These are phyloP conservation scores for Scytalidium lignicola DNA, from an alignment of 2,329 filamentous ascomycete species.

Conservation along the genomic window DNA sequence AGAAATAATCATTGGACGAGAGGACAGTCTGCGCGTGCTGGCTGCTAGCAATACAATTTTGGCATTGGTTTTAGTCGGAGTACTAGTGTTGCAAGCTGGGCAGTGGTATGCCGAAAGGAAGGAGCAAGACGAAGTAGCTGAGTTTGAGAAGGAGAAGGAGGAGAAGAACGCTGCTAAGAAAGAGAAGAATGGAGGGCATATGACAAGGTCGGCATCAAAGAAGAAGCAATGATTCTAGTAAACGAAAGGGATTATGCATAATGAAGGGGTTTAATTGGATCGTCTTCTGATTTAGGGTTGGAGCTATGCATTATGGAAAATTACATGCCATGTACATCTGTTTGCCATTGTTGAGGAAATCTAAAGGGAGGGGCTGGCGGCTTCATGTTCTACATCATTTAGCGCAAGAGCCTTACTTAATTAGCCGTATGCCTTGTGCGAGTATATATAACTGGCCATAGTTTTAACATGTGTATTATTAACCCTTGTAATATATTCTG, in stretches of 20 bases:
- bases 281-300: not conserved
- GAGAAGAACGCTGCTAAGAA: constrained; percentile 39
- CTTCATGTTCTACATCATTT: not conserved
- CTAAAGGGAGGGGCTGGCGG: not conserved
- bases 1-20: constrained; percentile 68
- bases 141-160: constrained; percentile 50
- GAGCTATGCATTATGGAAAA: not conserved
- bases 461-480: not conserved
- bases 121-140: constrained; percentile 73
- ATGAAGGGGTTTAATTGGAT: constrained; percentile 6
- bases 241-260: not conserved
- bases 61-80: constrained; percentile 84
- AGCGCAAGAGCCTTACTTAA: not conserved
- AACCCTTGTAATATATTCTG: no score
- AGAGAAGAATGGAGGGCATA: constrained; percentile 23
- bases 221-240: constrained; percentile 27
- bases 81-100: constrained; percentile 88
- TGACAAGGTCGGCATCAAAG: constrained; percentile 26
- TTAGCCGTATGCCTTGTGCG: not conserved
- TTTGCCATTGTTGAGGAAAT: not conserved
- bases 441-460: not conserved
- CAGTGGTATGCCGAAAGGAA: constrained; percentile 98
- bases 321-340: not conserved
- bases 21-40: constrained; percentile 87
- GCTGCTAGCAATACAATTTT: constrained; percentile 95